Conservation (phyloP, 208 protist genomes). For the Trypanosoma theileri region DNA sequence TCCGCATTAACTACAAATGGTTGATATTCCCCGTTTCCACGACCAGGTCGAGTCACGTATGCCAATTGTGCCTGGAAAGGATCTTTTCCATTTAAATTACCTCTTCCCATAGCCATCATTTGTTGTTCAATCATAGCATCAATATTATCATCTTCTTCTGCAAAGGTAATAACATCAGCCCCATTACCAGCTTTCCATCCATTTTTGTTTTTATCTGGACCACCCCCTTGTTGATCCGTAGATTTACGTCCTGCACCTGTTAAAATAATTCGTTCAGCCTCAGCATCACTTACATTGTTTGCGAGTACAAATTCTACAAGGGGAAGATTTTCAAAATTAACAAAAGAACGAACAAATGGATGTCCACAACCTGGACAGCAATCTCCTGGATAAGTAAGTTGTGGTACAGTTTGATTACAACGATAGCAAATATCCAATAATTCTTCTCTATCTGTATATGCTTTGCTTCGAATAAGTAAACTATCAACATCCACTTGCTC, state of each 20-base stretch:
- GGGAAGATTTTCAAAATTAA: slow-evolving; percentile 90
- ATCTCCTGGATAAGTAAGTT: slow-evolving; percentile 82
- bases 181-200: slow-evolving; percentile 65
- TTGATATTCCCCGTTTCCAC: slow-evolving; percentile 70
- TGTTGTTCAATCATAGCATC: slow-evolving; percentile 86
- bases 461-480: slow-evolving; percentile 87
- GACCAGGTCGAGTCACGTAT: slow-evolving; percentile 72
- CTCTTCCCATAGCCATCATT: slow-evolving; percentile 74
- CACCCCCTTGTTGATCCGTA: slow-evolving; percentile 26
- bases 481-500: slow-evolving; percentile 92
- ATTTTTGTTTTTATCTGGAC: slow-evolving; percentile 29
- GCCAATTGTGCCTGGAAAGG: slow-evolving; percentile 89
- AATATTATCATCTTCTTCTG: slow-evolving; percentile 77
- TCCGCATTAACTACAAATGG: slow-evolving; percentile 81
- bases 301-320: slow-evolving; percentile 93
- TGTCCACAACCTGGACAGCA: slow-evolving; percentile 91
- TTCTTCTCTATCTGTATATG: slow-evolving; percentile 87
- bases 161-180: slow-evolving; percentile 87
- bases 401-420: slow-evolving; percentile 87
- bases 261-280: slow-evolving; percentile 82
- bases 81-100: slow-evolving; percentile 64
- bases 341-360: slow-evolving; percentile 92
- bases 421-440: slow-evolving; percentile 91
- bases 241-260: slow-evolving; percentile 52
- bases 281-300: slow-evolving; percentile 85